Percentiles rank a stretch among this genome's conserved stretches.
Conservation (phyloP, 345 rosid genomes). For the Gossypium anomalum region DNA sequence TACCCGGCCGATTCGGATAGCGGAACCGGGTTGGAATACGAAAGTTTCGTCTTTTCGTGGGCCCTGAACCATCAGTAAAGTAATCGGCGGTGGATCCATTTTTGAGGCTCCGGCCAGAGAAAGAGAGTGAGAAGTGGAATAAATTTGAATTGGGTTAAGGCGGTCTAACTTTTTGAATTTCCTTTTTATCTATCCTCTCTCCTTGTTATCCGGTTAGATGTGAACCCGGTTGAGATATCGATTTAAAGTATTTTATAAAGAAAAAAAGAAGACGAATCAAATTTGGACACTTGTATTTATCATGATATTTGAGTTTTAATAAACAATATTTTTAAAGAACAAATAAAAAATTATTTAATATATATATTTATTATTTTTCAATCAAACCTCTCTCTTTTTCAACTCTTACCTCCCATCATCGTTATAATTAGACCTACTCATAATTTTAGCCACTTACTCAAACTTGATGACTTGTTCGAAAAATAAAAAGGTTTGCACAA, state of each 20-base stretch:
- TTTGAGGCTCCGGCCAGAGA: background rate
- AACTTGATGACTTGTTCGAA: rapidly evolving
- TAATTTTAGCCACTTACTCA: rapidly evolving
- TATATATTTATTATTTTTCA: too few relatives aligned
- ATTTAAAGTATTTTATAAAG: background rate
- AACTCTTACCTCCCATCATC: too few relatives aligned
- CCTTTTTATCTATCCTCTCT: background rate
- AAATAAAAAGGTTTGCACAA: too few relatives aligned
- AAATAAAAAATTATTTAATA: too few relatives aligned
- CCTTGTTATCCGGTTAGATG: background rate
- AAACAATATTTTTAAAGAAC: too few relatives aligned
- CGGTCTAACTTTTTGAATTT: background rate
- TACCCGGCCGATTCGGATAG: slow-evolving; percentile 59
- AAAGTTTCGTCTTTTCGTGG: slow-evolving; percentile 67
- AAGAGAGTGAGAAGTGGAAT: background rate
- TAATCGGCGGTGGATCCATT: slow-evolving; percentile 42
- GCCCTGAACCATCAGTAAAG: slow-evolving; percentile 47
- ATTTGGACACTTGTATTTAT: too few relatives aligned
- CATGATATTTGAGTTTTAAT: too few relatives aligned
- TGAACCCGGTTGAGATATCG: background rate
- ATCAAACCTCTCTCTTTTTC: too few relatives aligned
- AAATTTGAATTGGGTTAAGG: background rate
- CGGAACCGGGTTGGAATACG: slow-evolving; percentile 44
- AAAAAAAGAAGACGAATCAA: too few relatives aligned
- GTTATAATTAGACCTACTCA: too few relatives aligned